Evolutionary conservation across 768 basidiomycete genomes (phyloP), one percentile per base, ranked within the genome.

Genomic region (Hirschioporus abietinus): DNA sequence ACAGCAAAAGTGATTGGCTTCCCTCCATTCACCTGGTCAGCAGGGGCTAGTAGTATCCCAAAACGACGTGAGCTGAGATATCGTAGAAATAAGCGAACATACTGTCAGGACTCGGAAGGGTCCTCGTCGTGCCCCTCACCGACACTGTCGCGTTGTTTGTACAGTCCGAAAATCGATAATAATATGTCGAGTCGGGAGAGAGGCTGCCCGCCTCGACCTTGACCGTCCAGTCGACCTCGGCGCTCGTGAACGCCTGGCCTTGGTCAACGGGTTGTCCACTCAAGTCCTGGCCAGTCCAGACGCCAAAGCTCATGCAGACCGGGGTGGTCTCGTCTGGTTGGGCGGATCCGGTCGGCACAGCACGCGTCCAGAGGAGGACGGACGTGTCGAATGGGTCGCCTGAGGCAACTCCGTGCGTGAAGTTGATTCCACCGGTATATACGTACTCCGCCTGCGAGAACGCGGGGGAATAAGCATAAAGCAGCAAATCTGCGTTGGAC

Each of bases 281-380:
- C 52, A 82, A 72, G 58, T 73, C 72, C 5, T 75, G 64, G 34
- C 77, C 77, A 30, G 76, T 73, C 58, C 77, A 80, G 42, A 86
- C 76, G 69, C 79, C 79, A 77, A 78, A 86, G 0, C 79, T 74
- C 24, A 84, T 76, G 72, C 84, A 86, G 42, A 83, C 79, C 18
- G 84, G 84, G 20, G 84, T 80, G 70, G 80, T 82, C 66, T 81
- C 78, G 70, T 84, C 83, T 0, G 82, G 83, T 10, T 52, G 42
- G 61, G 74, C 70, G 57, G 73, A 42, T 9, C 72, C 63, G 23
- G 75, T 73, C 10, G 83, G 80, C 24, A 78, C 75, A 1, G 86
- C 83, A 25, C 84, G 83, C 4, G 86, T 88, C 86, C 86, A 88
- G 23, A 86, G 78, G 36, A 86, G 77, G 57, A 86, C 79, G 25